These are phyloP conservation scores for Aspergillaceae sp. DNA, from an alignment of 2,329 filamentous ascomycete species.

Conservation along the genomic window DNA sequence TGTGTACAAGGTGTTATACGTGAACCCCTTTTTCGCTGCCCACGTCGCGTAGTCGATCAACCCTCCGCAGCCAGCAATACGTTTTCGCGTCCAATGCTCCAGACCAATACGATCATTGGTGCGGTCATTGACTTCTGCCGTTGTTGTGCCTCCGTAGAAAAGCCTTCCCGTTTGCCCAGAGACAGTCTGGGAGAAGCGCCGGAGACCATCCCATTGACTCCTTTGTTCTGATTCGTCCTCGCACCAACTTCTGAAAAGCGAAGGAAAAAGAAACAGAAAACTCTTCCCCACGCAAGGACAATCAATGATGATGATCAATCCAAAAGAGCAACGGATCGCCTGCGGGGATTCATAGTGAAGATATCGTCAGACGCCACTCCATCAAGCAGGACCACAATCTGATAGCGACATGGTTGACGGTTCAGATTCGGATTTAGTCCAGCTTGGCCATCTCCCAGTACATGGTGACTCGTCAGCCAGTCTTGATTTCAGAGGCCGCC, in stretches of 20 bases:
- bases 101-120: conserved; percentile 40
- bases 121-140: conserved; percentile 39
- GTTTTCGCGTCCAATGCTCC: conserved; percentile 42
- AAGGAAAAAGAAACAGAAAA: no score
- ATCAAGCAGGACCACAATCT: conserved; percentile 42
- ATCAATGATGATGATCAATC: neutral
- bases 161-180: conserved; percentile 31
- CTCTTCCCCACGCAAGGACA: neutral
- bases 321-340: conserved; percentile 3
- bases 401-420: conserved; percentile 43
- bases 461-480: conserved; percentile 45
- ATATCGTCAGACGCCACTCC: conserved; percentile 44
- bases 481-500: conserved; percentile 44
- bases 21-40: conserved; percentile 33
- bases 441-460: conserved; percentile 50
- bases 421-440: conserved; percentile 46
- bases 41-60: conserved; percentile 44
- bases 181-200: conserved; percentile 41
- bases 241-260: neutral
- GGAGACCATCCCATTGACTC: conserved; percentile 45
- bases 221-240: conserved; percentile 34
- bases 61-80: conserved; percentile 45
- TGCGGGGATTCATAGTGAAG: conserved; percentile 44
- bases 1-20: conserved; percentile 34
- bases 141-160: conserved; percentile 44